Conservation (phyloP, 148 eudicot species). For the Silene conica region DNA sequence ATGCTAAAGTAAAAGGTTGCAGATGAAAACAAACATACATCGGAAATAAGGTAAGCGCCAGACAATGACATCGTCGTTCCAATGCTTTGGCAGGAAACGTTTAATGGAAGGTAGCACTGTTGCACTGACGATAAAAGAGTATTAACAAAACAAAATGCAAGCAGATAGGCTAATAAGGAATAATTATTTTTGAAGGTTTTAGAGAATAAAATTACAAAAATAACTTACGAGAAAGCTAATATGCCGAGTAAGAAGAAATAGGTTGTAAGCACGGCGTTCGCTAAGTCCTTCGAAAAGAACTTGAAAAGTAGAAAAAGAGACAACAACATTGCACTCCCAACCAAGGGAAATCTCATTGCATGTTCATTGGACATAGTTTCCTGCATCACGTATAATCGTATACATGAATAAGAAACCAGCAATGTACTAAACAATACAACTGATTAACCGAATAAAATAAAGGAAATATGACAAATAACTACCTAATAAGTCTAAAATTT, state of each 20-base stretch:
- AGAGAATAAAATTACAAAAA: background rate
- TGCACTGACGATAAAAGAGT: slow-evolving; percentile 48
- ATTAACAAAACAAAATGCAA: background rate
- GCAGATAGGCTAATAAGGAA: background rate
- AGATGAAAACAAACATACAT: slow-evolving; percentile 38
- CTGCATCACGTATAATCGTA: slow-evolving; percentile 39
- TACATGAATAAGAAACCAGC: slow-evolving; percentile 7
- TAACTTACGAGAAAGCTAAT: slow-evolving; percentile 83
- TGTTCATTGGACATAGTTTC: slow-evolving; percentile 98
- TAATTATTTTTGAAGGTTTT: background rate
- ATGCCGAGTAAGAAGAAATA: slow-evolving; percentile 94
- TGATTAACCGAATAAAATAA: no score
- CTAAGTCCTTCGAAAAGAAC: slow-evolving; percentile 91
- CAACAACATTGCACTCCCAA: slow-evolving; percentile 93
- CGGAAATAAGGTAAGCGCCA: slow-evolving; percentile 84
- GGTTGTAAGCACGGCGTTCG: slow-evolving; percentile 83
- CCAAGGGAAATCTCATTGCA: slow-evolving; percentile 95
- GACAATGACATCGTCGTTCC: slow-evolving; percentile 74
- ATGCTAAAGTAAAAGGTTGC: slow-evolving; percentile 13
- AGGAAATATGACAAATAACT: no score
- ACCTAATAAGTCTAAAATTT: no score
- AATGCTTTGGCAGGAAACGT: slow-evolving; percentile 67
- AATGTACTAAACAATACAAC: background rate
- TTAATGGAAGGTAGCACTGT: slow-evolving; percentile 78
- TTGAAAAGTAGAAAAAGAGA: slow-evolving; percentile 92